Evolutionary conservation across 495 filamentous ascomycete genomes (phyloP).

Genomic region (Annulohypoxylon nitens): DNA sequence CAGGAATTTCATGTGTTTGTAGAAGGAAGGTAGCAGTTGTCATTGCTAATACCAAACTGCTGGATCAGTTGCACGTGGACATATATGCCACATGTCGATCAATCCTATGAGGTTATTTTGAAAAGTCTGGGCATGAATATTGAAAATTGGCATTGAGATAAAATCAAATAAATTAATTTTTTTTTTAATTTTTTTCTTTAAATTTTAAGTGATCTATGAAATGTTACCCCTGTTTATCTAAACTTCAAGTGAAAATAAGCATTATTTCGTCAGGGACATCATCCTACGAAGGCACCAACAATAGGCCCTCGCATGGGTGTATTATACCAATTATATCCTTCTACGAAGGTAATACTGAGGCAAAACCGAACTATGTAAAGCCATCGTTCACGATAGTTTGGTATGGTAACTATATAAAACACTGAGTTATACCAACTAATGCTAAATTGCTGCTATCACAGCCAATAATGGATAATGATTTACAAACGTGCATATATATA

Average conservation of each 20-base stretch:
- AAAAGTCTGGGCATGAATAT: neutral
- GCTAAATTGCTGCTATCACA: neutral
- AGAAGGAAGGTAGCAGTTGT: conserved; percentile 26
- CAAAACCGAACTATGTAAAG: conserved; percentile 7
- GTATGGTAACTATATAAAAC: conserved; percentile 8
- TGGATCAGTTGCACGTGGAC: conserved; percentile 28
- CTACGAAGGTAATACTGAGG: neutral
- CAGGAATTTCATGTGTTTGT: neutral
- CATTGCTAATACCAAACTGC: conserved; percentile 20
- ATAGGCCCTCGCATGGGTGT: conserved; percentile 19
- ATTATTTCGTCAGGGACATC: neutral
- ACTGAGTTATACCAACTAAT: conserved; percentile 17
- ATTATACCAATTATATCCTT: conserved; percentile 11
- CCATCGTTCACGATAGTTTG: conserved; percentile 2
- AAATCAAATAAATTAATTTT: conserved; percentile 31
- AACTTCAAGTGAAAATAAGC: conserved; percentile 5
- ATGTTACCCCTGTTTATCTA: neutral
- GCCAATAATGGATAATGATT: conserved; percentile 21
- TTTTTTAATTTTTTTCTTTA: neutral
- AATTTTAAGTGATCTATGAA: neutral
- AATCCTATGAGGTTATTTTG: neutral
- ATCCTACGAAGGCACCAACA: conserved; percentile 17
- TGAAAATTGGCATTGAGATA: conserved; percentile 18
- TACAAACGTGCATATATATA: conserved; percentile 21
- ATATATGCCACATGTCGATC: conserved; percentile 9